Evolutionary conservation across 306 rosid genomes (phyloP), one percentile per base, ranked within the genome.

Genomic region (Rubus parviflorus): DNA sequence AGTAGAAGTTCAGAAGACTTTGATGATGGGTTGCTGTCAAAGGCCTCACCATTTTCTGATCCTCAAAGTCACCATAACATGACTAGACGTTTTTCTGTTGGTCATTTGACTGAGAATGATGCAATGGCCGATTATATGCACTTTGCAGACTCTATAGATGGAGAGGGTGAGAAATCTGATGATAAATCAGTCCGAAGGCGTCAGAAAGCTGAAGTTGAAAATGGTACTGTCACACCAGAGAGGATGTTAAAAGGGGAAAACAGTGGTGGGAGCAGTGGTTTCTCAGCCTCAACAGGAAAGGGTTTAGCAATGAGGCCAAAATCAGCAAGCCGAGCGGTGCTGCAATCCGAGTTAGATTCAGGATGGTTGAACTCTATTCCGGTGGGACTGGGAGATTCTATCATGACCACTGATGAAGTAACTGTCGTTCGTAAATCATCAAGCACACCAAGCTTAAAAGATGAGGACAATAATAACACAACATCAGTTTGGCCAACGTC

Each of bases 111-210:
- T 1, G 90, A 84, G 56, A 80, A 87, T 68, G 86, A 76, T 77
- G 82, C 75, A n/a, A 70, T 65, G 64, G 76, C 83, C 43, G 87
- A 73, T 13, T 71, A 80, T 74, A 71, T 76, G 66, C 83, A 65
- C 77, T 61, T 67, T 70, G 52, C 83, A 23, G 92, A 90, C 22
- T 68, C 82, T n/a, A 86, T 85, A 20, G 85, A 88, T 56, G 90
- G 85, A 40, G 88, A 78, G 52, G 69, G 64, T 74, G 93, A 90
- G 19, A 92, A 80, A 81, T 88, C 87, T 52, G 94, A 89, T 57
- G 97, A 92, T 77, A 90, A 88, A 76, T 86, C 91, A 0, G 91
- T 92, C 71, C 93, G 97, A 14, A 84, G 97, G 85, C 96, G 93
- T 81, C 92, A 83, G 80, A 90, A 87, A 75, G 63, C 85, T n/a